A percentile compares a stretch with the other conserved stretches of the same genome.
phyloP scores from a whole-genome alignment of 805 yeast species.

The Saturnispora sekii region DNA sequence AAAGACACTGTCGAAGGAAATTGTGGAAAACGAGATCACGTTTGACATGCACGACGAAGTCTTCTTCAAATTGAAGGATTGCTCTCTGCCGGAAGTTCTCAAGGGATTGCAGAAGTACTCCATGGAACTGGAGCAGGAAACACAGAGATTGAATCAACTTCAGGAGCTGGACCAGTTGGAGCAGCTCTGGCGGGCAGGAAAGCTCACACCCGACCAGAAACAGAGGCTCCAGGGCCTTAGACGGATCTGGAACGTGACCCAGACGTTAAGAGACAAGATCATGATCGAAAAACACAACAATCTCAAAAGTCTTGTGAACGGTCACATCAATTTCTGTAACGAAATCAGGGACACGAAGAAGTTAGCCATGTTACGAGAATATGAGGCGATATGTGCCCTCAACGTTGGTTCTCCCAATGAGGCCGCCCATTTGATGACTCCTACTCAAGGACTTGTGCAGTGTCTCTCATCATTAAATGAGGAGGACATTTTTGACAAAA shows the following conservation, averaged over 20 bases:
- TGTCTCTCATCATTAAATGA: conserved; percentile 34
- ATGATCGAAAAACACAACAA: conserved; percentile 4
- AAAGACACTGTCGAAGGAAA: conserved; percentile 19
- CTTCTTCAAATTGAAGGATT: conserved; percentile 19
- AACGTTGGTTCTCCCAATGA: conserved; percentile 6
- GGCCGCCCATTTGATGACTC: conserved; percentile 29
- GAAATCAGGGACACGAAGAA: conserved; percentile 7
- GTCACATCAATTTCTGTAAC: conserved; percentile 7
- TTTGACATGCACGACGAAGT: conserved; percentile 22
- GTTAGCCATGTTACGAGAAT: conserved; percentile 5
- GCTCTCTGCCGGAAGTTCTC: conserved; percentile 21
- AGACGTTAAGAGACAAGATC: conserved; percentile 6
- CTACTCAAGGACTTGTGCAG: conserved; percentile 45
- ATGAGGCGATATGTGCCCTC: conserved; percentile 7
- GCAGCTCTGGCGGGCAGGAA: conserved; percentile 3
- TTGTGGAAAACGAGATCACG: conserved; percentile 18
- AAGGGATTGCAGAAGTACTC: conserved; percentile 10
- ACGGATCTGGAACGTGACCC: conserved; percentile 6
- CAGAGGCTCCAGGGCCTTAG: conserved; percentile 4
- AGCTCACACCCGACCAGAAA: conserved; percentile 3
- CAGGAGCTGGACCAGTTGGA: conserved; percentile 5
- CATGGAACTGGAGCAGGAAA: conserved; percentile 4
- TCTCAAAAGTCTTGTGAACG: conserved; percentile 6
- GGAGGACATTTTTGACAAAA: conserved; percentile 47
- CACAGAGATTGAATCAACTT: conserved; percentile 5